Conservation (phyloP, 2,329 filamentous ascomycete species). For the Zymoseptoria brevis region DNA sequence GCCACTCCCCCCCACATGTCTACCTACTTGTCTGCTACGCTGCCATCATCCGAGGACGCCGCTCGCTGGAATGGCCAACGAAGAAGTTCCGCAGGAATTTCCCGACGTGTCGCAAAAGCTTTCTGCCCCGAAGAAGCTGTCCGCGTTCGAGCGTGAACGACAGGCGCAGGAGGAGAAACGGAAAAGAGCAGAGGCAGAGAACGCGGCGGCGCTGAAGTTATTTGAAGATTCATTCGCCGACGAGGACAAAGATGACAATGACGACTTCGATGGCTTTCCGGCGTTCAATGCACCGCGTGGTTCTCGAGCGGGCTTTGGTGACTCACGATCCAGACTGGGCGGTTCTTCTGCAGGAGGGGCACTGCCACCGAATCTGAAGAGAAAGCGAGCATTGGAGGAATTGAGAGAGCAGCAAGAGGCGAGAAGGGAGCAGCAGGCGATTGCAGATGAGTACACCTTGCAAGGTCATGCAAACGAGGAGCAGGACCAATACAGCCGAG, state of each 20-base stretch:
- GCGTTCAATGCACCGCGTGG: slow-evolving; percentile 37
- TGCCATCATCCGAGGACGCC: neutral
- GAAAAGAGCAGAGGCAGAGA: slow-evolving; percentile 75
- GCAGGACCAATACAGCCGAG: slow-evolving; percentile 6
- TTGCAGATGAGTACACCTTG: slow-evolving; percentile 10
- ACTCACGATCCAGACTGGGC: slow-evolving; percentile 3
- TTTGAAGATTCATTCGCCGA: slow-evolving; percentile 69
- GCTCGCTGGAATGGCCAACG: slow-evolving; percentile 13
- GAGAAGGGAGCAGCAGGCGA: slow-evolving; percentile 17
- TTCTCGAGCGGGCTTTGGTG: slow-evolving; percentile 13
- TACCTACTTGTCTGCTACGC: neutral
- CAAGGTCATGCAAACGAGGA: slow-evolving; percentile 17
- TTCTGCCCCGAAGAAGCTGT: slow-evolving; percentile 67
- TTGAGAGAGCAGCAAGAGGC: slow-evolving; percentile 25
- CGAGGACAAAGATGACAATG: slow-evolving; percentile 40
- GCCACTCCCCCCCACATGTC: neutral
- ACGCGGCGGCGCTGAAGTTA: slow-evolving; percentile 75
- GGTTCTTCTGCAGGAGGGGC: slow-evolving; percentile 33
- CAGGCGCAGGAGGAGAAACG: slow-evolving; percentile 86
- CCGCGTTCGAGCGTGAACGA: slow-evolving; percentile 79
- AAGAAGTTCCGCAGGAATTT: slow-evolving; percentile 41
- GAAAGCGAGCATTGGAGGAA: slow-evolving; percentile 28
- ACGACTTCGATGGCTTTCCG: slow-evolving; percentile 13
- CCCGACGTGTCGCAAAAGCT: slow-evolving; percentile 70
- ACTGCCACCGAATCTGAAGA: slow-evolving; percentile 26